Percentiles rank a stretch among this genome's conserved stretches.
Conservation (phyloP, 805 yeast genomes). For the Hanseniaspora guilliermondii region DNA sequence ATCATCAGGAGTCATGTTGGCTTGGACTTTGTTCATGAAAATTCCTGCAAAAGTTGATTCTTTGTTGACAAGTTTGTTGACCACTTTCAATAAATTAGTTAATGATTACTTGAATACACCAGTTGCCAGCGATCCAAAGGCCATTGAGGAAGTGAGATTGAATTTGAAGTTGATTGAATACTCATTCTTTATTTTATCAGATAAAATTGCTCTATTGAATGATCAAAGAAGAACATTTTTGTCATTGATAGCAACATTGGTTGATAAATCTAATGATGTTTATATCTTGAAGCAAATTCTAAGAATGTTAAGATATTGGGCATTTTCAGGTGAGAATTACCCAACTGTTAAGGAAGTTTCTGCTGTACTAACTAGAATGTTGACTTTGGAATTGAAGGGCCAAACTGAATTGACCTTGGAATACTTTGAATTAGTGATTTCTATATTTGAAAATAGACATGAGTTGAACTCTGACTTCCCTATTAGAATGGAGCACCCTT, state of each 20-base stretch:
- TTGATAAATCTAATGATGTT: slow-evolving; percentile 76
- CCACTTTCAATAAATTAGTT: slow-evolving; percentile 78
- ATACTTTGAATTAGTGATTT: slow-evolving; percentile 76
- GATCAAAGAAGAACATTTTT: slow-evolving; percentile 86
- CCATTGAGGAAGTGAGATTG: slow-evolving; percentile 63
- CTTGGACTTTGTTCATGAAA: slow-evolving; percentile 68
- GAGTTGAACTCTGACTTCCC: slow-evolving; percentile 78
- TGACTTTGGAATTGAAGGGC: slow-evolving; percentile 79
- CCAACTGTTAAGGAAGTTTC: slow-evolving; percentile 96
- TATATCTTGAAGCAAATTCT: slow-evolving; percentile 63
- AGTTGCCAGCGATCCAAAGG: slow-evolving; percentile 31
- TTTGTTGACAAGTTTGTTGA: slow-evolving; percentile 62
- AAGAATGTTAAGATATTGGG: slow-evolving; percentile 75
- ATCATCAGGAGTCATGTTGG: slow-evolving; percentile 74
- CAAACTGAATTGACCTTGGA: slow-evolving; percentile 65
- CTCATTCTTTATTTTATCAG: slow-evolving; percentile 61
- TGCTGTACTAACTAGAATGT: slow-evolving; percentile 83
- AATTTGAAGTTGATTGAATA: slow-evolving; percentile 66
- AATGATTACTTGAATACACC: slow-evolving; percentile 66
- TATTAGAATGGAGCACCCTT: slow-evolving; percentile 91
- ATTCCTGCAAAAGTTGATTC: slow-evolving; percentile 66
- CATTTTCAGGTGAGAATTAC: slow-evolving; percentile 72
- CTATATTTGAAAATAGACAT: slow-evolving; percentile 68
- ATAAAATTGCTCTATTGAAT: slow-evolving; percentile 74
- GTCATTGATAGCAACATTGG: slow-evolving; percentile 73